Evolutionary conservation across 495 filamentous ascomycete species (phyloP), one percentile per base, ranked within the genome.

Genomic region (Xylaria cubensis): DNA sequence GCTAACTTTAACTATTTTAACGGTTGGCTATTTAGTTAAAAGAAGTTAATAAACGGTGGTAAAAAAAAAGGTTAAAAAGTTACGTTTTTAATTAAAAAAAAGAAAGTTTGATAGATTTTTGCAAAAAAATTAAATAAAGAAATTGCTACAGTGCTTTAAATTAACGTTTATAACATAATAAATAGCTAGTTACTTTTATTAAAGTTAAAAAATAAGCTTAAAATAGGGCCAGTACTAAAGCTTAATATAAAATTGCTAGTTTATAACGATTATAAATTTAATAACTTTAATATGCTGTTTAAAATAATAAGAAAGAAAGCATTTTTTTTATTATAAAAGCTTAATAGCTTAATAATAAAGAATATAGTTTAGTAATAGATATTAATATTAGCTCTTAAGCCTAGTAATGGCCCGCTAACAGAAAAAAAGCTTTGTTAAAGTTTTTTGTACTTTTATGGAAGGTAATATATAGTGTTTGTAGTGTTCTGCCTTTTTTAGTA

Each of bases 351-450:
- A 1, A 58, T 48, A 32, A 50, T 62, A 67, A 76, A 67, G 26
- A 75, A 46, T n/a, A 59, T 74, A 44, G 61, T 75, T 50, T 79
- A 79, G 71, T 69, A 80, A 26, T 77, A 80, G 64, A 80, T 77
- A 63, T 74, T 85, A 42, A 73, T 83, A 36, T 70, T 83, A 19
- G 82, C 87, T 17, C 86, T 86, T 41, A 85, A 84, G 70, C 79
- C 83, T 63, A 81, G 86, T 71, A 83, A 86, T 72, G 93, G 93
- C 7, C 93, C 92, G 61, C 83, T 97, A 73, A 88, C 95, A 86
- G 89, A 91, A 75, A 90, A 94, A 73, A 89, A 94, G 69, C 81
- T 34, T 34, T 34, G 32, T 34, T 34, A 34, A 34, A 34, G 32
- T 34, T 4, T 4, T 34, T 34, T 34, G n/a, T n/a, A n/a, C n/a